Evolutionary conservation across 306 rosid species (phyloP).

Genomic region (Lathyrus oleraceus): DNA sequence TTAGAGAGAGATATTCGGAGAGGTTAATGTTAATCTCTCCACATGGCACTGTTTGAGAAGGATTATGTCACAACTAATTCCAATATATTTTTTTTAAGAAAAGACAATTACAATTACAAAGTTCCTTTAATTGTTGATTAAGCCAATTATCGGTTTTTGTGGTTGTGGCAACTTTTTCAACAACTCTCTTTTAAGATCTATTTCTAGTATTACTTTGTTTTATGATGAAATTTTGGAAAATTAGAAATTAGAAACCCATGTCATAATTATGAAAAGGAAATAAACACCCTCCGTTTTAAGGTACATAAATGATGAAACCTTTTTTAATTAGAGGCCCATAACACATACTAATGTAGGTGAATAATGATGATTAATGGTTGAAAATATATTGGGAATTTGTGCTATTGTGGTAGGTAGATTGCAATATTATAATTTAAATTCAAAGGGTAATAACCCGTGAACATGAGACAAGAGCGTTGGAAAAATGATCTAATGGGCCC

Average conservation of each 20-base stretch:
- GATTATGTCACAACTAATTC: too few species aligned
- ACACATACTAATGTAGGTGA: constrained; percentile 19
- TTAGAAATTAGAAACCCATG: constrained; percentile 5
- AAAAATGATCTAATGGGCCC: constrained; percentile 33
- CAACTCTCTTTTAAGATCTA: constrained; percentile 12
- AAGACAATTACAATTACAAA: constrained; percentile 1
- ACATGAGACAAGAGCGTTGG: constrained; percentile 39
- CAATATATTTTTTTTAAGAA: too few species aligned
- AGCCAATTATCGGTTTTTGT: constrained; percentile 27
- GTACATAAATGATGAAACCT: constrained; percentile 4
- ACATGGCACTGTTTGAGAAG: constrained; percentile 39
- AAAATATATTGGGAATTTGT: constrained; percentile 25
- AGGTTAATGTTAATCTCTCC: constrained; percentile 49
- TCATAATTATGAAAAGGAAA: constrained; percentile 35
- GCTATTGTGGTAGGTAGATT: constrained; percentile 39
- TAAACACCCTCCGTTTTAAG: constrained; percentile 16
- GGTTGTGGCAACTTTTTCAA: constrained; percentile 20
- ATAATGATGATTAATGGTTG: constrained; percentile 23
- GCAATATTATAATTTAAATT: constrained; percentile 39
- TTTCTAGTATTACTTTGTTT: constrained; percentile 24
- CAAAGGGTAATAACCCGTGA: constrained; percentile 54
- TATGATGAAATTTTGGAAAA: constrained; percentile 3
- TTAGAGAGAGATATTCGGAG: constrained; percentile 15
- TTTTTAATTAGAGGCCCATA: constrained; percentile 25
- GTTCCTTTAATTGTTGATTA: constrained; percentile 25